Evolutionary conservation across 2,329 filamentous ascomycete species (phyloP), one percentile per base, ranked within the genome.

Genomic region (Fusarium penzigii): DNA sequence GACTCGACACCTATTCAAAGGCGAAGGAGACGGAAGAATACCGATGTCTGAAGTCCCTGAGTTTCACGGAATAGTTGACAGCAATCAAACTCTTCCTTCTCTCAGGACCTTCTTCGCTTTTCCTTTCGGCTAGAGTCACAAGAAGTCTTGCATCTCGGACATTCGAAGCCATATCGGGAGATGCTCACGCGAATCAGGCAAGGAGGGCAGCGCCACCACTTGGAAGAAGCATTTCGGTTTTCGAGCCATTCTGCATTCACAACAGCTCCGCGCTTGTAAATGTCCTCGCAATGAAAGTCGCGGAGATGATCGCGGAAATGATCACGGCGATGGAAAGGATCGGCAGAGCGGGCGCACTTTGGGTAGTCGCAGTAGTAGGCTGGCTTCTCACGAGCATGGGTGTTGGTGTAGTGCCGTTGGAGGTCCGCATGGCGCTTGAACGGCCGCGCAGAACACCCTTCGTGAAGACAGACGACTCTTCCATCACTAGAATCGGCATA

Each of bases 301-400:
- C 82, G 75, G 38, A 82, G 73, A 63, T 85, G 82, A 51, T 83
- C 80, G 38, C 81, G 74, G 63, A 76, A 82, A 67, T 84, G 82
- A 56, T 85, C 82, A 32, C 77, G 75, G 34, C 82, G 75, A 58
- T 73, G 72, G 61, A 84, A 84, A 2, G 80, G 76, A 3, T 74
- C 68, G 6, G 65, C 63, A 29, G 67, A 68, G 8, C 82, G 76
- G 20, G 65, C 53, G 63, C 82, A 84, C 46, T 65, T 71, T 16
- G 69, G 65, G 59, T 82, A 83, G 71, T 84, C 81, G 66, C 82
- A 85, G 17, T 64, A 67, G 60, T 72, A 80, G 16, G 70, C 65
- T 12, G 73, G 69, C 56, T 78, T 79, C 44, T 71, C 69, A 0
- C 71, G 68, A 12, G 68, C 65, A 63, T 85, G 82, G 14, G 75